Base-by-base conservation (phyloP, 2,329 filamentous ascomycete genomes). In the Neocucurbitaria cava region DNA sequence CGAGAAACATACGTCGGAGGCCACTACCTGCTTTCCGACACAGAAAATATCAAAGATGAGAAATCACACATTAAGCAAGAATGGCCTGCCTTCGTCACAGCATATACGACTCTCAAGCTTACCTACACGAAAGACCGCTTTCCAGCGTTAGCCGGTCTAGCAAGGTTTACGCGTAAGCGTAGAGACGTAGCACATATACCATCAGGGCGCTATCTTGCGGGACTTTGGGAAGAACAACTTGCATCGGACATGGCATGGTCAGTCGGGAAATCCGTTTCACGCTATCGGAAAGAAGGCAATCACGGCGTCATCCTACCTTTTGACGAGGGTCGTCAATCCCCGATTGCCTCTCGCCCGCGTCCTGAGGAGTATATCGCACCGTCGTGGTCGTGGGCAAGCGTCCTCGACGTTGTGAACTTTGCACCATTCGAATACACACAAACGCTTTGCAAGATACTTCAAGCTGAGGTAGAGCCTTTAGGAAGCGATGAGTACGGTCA, bases 311-410 rank as follows among this genome's bases (percentile, higher is more conserved):
- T 5, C 9, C 24, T 26, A 5, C 24, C 24, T 26, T 26, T 26
- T 26, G 24, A 26, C 24, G 24, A 5, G 5, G 9, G 24, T 9
- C 24, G 24, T 26, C 5, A 26, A 5, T 9, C 24, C 5, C 24
- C 24, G 9, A 26, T 5, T 5, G 24, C 24, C 5, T 26, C 24
- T 5, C 24, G 24, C 39, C 30, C 45, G 3, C 13, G 43, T 13
- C 41, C 42, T 15, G 23, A 51, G 15, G 43, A 43, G 18, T 30
- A 18, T 8, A 51, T 44, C 35, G 53, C 53, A 6, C 53, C 53
- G 10, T 52, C 53, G 3, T 56, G 53, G 53, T 52, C 42, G 15
- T 56, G 53, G 53, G 53, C 53, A 21, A 56, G 49, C 20, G 45
- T 56, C 3, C 24, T 26, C 24, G 2, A 26, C 9, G 24, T 26